A percentile compares a stretch with the other conserved stretches of the same genome.
Conservation (phyloP, 805 yeast genomes). For the Saturnispora halmiae region DNA sequence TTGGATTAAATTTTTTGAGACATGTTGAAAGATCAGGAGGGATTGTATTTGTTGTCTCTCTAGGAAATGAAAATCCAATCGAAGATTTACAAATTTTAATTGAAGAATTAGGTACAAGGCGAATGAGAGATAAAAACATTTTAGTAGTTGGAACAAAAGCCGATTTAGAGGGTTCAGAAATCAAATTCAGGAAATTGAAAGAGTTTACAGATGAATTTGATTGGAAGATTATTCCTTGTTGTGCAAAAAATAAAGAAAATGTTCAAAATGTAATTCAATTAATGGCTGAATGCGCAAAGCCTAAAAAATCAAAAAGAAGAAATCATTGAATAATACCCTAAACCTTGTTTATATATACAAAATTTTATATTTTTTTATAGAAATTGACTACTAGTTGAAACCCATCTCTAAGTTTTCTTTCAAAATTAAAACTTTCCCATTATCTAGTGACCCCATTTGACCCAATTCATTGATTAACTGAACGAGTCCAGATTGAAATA, state of each 20-base stretch:
- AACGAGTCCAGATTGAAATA: neutral
- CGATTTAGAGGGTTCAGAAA: conserved; percentile 51
- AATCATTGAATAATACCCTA: neutral
- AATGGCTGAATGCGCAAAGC: conserved; percentile 57
- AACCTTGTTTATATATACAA: neutral
- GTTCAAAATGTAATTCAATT: conserved; percentile 56
- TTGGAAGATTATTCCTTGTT: conserved; percentile 78
- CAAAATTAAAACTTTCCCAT: conserved; percentile 5
- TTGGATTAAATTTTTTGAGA: conserved; percentile 87
- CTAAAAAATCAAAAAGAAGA: conserved; percentile 10
- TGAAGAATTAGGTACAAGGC: conserved; percentile 59
- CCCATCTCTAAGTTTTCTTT: neutral
- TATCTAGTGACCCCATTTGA: conserved; percentile 6
- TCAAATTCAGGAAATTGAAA: conserved; percentile 38
- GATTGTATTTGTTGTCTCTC: conserved; percentile 73
- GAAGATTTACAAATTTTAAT: conserved; percentile 54
- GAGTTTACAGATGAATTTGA: conserved; percentile 32
- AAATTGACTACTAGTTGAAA: neutral
- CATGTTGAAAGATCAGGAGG: conserved; percentile 92
- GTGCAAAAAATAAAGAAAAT: conserved; percentile 69
- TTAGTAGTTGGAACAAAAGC: conserved; percentile 92
- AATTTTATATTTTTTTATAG: neutral
- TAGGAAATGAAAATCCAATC: conserved; percentile 61
- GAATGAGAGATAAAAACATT: conserved; percentile 52
- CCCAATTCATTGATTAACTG: conserved; percentile 1